Evolutionary conservation across 2,329 filamentous ascomycete species (phyloP), one percentile per base, ranked within the genome.

Genomic region (Atkinsonella hypoxylon): DNA sequence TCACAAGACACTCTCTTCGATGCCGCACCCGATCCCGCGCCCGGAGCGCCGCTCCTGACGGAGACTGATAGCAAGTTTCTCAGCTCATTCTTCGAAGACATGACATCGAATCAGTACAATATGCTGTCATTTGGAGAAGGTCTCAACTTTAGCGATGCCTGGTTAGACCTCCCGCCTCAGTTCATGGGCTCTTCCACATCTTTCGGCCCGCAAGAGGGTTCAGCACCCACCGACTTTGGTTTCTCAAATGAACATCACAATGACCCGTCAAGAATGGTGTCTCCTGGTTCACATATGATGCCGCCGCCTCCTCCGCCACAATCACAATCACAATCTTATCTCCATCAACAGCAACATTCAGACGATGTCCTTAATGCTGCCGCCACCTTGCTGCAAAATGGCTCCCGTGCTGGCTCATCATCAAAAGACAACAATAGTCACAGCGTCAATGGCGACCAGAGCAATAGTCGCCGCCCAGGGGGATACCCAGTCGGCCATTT

Each of bases 131-230:
- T 75, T 54, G 74, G 73, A 43, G 75, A 78, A 57, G 71, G 74
- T 10, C 67, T 74, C 38, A 70, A 70, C 56, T 75, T 70, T 57
- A 74, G 63, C 58, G 73, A 75, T 40, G 67, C 70, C 50, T 82
- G 77, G 78, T 64, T 72, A 45, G 77, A 80, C 52, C 67, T 84
- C 18, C 82, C 82, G 5, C 82, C 82, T 1, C 74, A 74, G 46
- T 81, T 85, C 56, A 77, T 86, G 67, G 82, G 82, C 47, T 79
- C 82, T 12, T 71, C 77, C 1, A 83, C 82, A 18, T 83, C 80
- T 3, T 77, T 78, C 55, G 80, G 81, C 17, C 74, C 78, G 47
- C 76, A 78, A 36, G 60, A 58, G 20, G 45, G 57, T 15, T 13
- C 49, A 8, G 34, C 4, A 4, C 34, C 26, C 26, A n/a, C 51